phyloP scores from a whole-genome alignment of 257 asterid species.

The Solanum infundibuliforme region DNA sequence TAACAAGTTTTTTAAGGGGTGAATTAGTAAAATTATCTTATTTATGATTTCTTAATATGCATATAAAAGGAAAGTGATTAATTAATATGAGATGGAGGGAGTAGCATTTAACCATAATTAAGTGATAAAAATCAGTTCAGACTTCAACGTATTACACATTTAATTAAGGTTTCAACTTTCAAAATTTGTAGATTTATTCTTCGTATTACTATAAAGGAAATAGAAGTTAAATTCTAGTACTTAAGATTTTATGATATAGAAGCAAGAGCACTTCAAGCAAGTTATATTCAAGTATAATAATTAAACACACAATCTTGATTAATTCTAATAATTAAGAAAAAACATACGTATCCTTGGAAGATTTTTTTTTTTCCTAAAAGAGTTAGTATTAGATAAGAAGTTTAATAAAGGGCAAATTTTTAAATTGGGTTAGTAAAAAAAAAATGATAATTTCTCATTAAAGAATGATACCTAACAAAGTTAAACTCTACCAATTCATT shows the following conservation, averaged over 20 bases:
- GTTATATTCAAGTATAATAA: neutral
- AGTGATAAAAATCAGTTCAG: neutral
- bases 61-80: no score
- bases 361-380: neutral
- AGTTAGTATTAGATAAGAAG: neutral
- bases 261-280: neutral
- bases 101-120: no score
- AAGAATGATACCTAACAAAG: neutral
- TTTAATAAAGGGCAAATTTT: neutral
- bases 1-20: neutral
- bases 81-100: no score
- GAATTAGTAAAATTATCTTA: no score
- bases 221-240: neutral
- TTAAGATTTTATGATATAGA: neutral
- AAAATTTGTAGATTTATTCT: neutral
- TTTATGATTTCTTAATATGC: no score
- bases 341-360: neutral
- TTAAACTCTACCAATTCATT: neutral
- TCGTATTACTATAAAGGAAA: neutral
- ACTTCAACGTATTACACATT: neutral
- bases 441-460: neutral
- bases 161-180: neutral
- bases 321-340: neutral
- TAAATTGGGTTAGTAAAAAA: neutral
- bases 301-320: neutral